Evolutionary conservation across 2,329 filamentous ascomycete species (phyloP), one percentile per base, ranked within the genome.

Genomic region (Pseudogymnoascus sp.): DNA sequence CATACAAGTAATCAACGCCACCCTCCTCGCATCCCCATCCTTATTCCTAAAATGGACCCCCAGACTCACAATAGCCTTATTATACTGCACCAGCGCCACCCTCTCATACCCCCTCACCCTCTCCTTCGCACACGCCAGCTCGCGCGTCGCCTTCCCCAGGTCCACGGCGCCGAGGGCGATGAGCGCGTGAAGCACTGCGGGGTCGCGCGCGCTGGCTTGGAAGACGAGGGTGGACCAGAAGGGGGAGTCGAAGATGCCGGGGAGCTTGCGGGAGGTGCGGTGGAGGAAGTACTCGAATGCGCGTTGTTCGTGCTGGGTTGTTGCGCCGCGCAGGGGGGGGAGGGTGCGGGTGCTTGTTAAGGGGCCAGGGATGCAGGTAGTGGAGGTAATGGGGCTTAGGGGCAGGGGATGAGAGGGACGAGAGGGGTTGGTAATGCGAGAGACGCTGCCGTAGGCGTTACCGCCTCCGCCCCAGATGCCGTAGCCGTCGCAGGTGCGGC

Each of bases 41-140:
- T 65, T 72, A 1, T 68, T 69, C 64, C 75, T 75, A 51, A 77
- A 75, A 39, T 77, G 69, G 5, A 68, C 65, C 2, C 73, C 66
- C 36, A 83, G 67, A 36, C 77, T 74, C 0, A 71, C 69, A 54
- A 84, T 80, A 1, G 82, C 79, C 65, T 78, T 79, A 66, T 77
- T 78, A 68, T 83, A 84, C 65, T 83, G 78, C n/a, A 73, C 73
- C 18, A 80, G 68, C 10, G 74, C 75, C 42, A 80, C 79, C 63
- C 60, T 10, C 68, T 71, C 63, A 71, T 75, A 36, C 63, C 65
- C 51, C 64, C 54, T 66, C 40, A 64, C 36, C 63, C 65, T 45
- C 61, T 69, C 66, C 66, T 66, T 40, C 68, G 79, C 78, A 5
- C 12, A 51, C 11, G 45, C 23, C 6, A 51, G 23, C 45, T 29